A percentile compares a stretch with the other conserved stretches of the same genome.
phyloP scores from a whole-genome alignment of 2,329 filamentous ascomycete genomes.

The Aspergillus pseudonomiae region DNA sequence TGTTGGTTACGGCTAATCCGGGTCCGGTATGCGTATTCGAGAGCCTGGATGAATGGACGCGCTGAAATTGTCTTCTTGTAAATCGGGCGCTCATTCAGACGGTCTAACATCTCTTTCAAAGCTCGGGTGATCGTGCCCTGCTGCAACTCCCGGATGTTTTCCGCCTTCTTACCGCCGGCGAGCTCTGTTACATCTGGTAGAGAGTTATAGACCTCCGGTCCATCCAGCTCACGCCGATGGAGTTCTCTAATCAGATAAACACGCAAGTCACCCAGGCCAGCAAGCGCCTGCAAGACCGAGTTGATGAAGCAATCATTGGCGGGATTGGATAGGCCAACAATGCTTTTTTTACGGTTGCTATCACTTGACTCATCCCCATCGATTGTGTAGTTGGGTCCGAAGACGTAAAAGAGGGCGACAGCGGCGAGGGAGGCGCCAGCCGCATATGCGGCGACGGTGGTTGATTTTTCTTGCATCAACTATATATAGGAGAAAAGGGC shows the following conservation, averaged over 20 bases:
- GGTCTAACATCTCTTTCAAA: conserved; percentile 89
- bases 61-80: conserved; percentile 93
- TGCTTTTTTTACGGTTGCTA: conserved; percentile 74
- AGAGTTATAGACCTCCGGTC: conserved; percentile 71
- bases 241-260: conserved; percentile 91
- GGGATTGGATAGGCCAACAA: conserved; percentile 85
- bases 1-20: conserved; percentile 93
- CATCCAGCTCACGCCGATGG: conserved; percentile 80
- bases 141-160: conserved; percentile 66
- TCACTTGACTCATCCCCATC: conserved; percentile 71
- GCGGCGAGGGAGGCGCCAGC: conserved; percentile 94
- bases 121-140: conserved; percentile 81
- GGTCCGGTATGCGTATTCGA: conserved; percentile 86
- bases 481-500: neutral
- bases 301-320: conserved; percentile 99
- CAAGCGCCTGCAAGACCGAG: conserved; percentile 89
- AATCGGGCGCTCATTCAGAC: conserved; percentile 88
- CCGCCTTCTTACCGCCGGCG: conserved; percentile 43
- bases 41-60: conserved; percentile 75
- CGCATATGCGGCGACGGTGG: conserved; percentile 87
- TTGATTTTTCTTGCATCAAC: conserved; percentile 77
- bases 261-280: conserved; percentile 84
- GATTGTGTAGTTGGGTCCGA: conserved; percentile 94
- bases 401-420: conserved; percentile 93
- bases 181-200: conserved; percentile 52